Percentiles rank a stretch among this genome's conserved stretches.
These are phyloP conservation scores for Teratosphaeria destructans DNA, from an alignment of 2,329 filamentous ascomycete genomes.

Conservation along the genomic window DNA sequence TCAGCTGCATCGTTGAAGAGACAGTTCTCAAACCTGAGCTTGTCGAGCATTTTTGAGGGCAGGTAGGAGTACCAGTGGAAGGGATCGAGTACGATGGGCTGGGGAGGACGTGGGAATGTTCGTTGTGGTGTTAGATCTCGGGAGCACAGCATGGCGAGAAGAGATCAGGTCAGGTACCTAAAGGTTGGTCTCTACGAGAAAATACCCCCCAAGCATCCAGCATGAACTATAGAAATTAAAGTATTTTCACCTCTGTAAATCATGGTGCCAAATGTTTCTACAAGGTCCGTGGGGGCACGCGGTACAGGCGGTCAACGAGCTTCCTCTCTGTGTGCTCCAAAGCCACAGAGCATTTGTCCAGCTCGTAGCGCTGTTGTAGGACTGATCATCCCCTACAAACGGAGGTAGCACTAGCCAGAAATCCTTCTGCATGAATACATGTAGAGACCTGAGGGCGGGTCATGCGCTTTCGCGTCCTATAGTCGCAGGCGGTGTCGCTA, in stretches of 20 bases:
- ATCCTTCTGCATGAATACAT: too few relatives aligned
- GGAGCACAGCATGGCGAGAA: background rate
- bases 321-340: too few relatives aligned
- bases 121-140: conserved; percentile 2
- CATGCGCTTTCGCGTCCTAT: too few relatives aligned
- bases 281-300: too few relatives aligned
- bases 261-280: too few relatives aligned
- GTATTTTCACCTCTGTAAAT: background rate
- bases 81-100: background rate
- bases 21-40: background rate
- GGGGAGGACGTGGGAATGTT: conserved; percentile 1
- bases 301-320: too few relatives aligned
- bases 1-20: background rate
- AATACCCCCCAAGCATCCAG: background rate
- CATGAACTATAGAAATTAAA: background rate
- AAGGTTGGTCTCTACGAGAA: background rate
- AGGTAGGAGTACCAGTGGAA: background rate
- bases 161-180: background rate
- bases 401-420: too few relatives aligned
- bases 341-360: too few relatives aligned
- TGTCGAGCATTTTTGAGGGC: background rate
- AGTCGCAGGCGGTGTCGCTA: too few relatives aligned
- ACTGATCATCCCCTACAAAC: too few relatives aligned
- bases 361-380: too few relatives aligned
- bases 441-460: too few relatives aligned